Base-by-base conservation (phyloP, 228 moss, liverwort and hornwort genomes). In the Sphagnum magellanicum region DNA sequence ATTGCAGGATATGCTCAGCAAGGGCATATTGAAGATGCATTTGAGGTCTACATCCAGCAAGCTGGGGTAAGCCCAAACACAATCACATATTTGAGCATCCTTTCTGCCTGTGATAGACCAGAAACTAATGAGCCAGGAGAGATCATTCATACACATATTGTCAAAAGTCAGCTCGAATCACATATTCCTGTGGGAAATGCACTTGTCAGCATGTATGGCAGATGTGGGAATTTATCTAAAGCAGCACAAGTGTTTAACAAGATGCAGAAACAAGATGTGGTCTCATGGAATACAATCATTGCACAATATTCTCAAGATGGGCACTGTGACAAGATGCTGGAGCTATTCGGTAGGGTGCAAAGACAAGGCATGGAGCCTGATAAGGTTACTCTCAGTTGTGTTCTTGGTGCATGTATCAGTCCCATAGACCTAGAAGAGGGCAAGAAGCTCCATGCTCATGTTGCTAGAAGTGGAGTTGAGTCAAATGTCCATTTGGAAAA, bases 401-500 rank as follows among this genome's bases (percentile, higher is more conserved):
- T 67, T n/a, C 51, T 67, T 16, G 13, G 12, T 9, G 49, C 49
- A 52, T 86, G 82, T 70, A 75, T 82, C 16, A 75, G 73, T 50
- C 50, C 77, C 67, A 64, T 69, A 73, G 71, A 76, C 5, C 69
- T 86, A 48, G 77, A 82, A 48, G 71, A 79, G 73, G 86, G 86
- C 52, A 77, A 63, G 8, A 63, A 74, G 67, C 68, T 86, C 50
- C 86, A 86, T 67, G 77, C 68, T 60, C 72, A 79, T 63, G 82
- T 82, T 60, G 11, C 52, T 47, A 73, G 69, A 67, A 82, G 77
- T 71, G 86, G 79, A 16, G 79, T 86, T 32, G 66, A 73, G 59
- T 73, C 82, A 0, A 82, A 75, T n/a, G 69, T 79, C 57, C 79
- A 86, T 49, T 71, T 86, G 16, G 82, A 86, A 60, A 86, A 86